Percentiles rank a stretch among this genome's conserved stretches.
These are phyloP conservation scores for Ceratocystis variospora DNA, from an alignment of 2,329 filamentous ascomycete species.

Conservation along the genomic window DNA sequence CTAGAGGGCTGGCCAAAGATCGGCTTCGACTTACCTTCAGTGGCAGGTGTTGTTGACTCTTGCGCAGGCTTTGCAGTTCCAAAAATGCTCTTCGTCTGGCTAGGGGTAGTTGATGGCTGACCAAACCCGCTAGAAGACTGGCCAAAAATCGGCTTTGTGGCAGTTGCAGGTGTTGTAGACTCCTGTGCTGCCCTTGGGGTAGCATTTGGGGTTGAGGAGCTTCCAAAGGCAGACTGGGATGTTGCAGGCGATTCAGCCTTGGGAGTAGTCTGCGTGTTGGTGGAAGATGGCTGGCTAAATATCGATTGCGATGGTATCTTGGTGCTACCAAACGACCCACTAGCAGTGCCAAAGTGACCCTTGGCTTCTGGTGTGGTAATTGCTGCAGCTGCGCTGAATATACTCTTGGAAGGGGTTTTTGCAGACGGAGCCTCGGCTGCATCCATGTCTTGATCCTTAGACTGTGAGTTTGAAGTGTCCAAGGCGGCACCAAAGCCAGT, in stretches of 20 bases:
- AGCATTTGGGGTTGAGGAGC: not conserved
- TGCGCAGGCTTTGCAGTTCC: not conserved
- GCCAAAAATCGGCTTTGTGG: conserved; percentile 11
- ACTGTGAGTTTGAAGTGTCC: conserved; percentile 28
- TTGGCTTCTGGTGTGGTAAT: conserved; percentile 12
- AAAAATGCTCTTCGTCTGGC: not conserved
- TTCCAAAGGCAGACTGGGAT: not conserved
- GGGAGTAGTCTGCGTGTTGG: not conserved
- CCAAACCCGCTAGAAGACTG: conserved; percentile 7
- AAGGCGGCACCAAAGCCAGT: conserved; percentile 46
- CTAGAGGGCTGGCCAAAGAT: conserved; percentile 6
- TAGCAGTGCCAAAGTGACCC: conserved; percentile 1
- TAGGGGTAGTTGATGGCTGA: conserved; percentile 1
- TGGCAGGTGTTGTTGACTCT: not conserved
- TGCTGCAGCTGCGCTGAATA: conserved; percentile 22
- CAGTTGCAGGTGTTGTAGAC: not conserved
- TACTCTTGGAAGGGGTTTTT: conserved; percentile 29
- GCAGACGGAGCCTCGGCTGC: conserved; percentile 26
- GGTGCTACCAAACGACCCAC: conserved; percentile 1
- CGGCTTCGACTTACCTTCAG: not conserved
- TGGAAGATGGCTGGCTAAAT: not conserved
- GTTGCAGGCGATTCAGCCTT: not conserved
- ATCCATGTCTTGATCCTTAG: conserved; percentile 43
- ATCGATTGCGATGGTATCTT: not conserved
- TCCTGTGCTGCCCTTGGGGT: not conserved